Conservation (phyloP, 1,139 yeast species). For the Yamadazyma diospyri region DNA sequence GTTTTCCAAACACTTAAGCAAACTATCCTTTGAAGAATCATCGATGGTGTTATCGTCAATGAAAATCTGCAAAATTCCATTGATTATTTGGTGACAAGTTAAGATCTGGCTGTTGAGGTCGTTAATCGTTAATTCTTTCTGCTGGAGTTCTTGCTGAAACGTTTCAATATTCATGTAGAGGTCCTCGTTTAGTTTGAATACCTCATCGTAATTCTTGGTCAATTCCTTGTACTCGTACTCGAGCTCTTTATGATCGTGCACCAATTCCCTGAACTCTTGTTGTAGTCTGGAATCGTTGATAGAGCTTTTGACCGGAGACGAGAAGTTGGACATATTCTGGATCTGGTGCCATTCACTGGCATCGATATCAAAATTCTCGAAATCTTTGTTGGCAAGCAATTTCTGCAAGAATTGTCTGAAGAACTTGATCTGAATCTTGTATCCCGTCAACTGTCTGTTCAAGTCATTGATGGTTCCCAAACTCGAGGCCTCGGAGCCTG, state of each 20-base stretch:
- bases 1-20: constrained; percentile 12
- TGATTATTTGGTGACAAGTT: constrained; percentile 17
- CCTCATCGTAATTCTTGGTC: constrained; percentile 32
- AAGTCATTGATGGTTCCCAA: constrained; percentile 13
- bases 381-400: constrained; percentile 26
- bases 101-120: constrained; percentile 16
- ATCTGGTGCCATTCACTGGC: constrained; percentile 22
- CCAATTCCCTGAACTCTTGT: too few species aligned
- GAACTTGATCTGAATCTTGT: constrained; percentile 40
- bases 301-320: constrained; percentile 9
- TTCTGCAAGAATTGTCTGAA: constrained; percentile 41
- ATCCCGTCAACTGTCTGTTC: constrained; percentile 39
- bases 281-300: not conserved
- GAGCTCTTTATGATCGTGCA: not conserved
- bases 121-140: constrained; percentile 22
- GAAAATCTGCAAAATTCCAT: constrained; percentile 22
- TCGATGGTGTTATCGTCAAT: constrained; percentile 20
- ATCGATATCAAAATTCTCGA: constrained; percentile 16
- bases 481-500: constrained; percentile 9
- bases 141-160: constrained; percentile 28
- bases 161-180: constrained; percentile 34
- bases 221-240: constrained; percentile 15
- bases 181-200: constrained; percentile 36
- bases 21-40: not conserved
- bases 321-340: constrained; percentile 14